Evolutionary conservation across 768 basidiomycete genomes (phyloP), one percentile per base, ranked within the genome.

Genomic region (Lentinus brumalis): DNA sequence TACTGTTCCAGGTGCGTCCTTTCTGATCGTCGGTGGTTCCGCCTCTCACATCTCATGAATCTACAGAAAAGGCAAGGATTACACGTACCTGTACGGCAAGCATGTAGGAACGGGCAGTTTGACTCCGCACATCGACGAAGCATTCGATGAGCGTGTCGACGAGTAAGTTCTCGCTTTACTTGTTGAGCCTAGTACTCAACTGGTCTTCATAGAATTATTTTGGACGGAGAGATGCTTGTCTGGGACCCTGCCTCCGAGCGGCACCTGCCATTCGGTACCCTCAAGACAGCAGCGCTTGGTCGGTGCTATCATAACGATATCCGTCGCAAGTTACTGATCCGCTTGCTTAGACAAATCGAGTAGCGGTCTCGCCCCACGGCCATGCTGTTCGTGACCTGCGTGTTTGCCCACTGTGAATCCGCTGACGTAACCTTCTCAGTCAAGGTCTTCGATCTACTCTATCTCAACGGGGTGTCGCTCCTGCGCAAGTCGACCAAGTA

Each of bases 141-240:
- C 88, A 0, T 92, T 99, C 64, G 84, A 91, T 66, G 69, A 80
- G 1, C 82, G 88, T 4, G 82, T 98, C 4, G 85, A 89, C 4
- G 90, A 95, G 96, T 97, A 63, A 66, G 93, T 69, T 8, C 9
- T 26, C 8, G 38, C 47, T 41, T 12, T 12, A 35, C 8, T 30
- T 11, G 8, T 29, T 2, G 11, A 57, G 9, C 10, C 15, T 1
- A 6, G 18, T 35, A 14, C 3, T 51, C 45, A 26, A 44, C 16
- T n/a, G 1, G 10, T 16, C 35, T 3, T 1, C 15, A 3, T 59
- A 98, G 96, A 52, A 89, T 96, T 66, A 92, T 98, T 50, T 74
- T 99, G 14, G 97, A 99, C 66, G 97, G 97, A 0, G 97, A 99
- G 73, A 98, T 99, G 96, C 78, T 99, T 35, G 96, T 98, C 3